Conservation (phyloP, 1,284 basidiomycete genomes). For the Rhizoctonia solani region DNA sequence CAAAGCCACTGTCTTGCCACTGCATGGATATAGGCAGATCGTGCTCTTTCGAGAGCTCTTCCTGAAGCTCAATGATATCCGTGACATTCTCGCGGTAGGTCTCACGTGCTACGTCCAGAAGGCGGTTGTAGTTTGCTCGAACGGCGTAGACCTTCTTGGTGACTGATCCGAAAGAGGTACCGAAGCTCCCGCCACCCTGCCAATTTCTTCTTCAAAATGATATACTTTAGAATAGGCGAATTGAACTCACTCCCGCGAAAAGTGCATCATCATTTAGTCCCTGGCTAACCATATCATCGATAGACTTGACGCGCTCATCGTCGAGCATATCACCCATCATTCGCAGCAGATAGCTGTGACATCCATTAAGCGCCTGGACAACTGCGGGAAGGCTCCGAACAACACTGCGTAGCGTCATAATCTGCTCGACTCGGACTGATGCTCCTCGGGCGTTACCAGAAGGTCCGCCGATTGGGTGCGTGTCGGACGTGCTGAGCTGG, state of each 20-base stretch:
- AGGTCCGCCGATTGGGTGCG: constrained; percentile 45
- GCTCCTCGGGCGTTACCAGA: constrained; percentile 63
- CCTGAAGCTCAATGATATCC: constrained; percentile 75
- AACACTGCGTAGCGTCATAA: constrained; percentile 73
- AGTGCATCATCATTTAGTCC: constrained; percentile 72
- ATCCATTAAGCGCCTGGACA: constrained; percentile 61
- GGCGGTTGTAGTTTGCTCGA: constrained; percentile 74
- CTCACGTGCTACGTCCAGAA: constrained; percentile 90
- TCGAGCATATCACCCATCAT: constrained; percentile 73
- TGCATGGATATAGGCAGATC: constrained; percentile 65
- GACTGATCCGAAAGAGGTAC: too few species aligned
- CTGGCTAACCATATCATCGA: constrained; percentile 61
- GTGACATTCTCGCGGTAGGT: constrained; percentile 89
- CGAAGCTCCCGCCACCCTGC: too few species aligned
- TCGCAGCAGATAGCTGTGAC: constrained; percentile 61
- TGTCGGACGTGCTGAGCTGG: constrained; percentile 68
- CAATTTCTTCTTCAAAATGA: too few species aligned
- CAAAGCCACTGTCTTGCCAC: constrained; percentile 64
- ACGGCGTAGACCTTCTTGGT: constrained; percentile 85
- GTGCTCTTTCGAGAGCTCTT: constrained; percentile 61
- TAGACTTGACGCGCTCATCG: constrained; percentile 66
- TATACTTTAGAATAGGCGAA: not conserved
- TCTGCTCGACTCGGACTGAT: constrained; percentile 70
- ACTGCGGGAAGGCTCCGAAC: constrained; percentile 68
- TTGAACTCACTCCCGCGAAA: constrained; percentile 56